phyloP scores from a whole-genome alignment of 139 green algal genomes.

The Chlamydomonas sphaeroides region DNA sequence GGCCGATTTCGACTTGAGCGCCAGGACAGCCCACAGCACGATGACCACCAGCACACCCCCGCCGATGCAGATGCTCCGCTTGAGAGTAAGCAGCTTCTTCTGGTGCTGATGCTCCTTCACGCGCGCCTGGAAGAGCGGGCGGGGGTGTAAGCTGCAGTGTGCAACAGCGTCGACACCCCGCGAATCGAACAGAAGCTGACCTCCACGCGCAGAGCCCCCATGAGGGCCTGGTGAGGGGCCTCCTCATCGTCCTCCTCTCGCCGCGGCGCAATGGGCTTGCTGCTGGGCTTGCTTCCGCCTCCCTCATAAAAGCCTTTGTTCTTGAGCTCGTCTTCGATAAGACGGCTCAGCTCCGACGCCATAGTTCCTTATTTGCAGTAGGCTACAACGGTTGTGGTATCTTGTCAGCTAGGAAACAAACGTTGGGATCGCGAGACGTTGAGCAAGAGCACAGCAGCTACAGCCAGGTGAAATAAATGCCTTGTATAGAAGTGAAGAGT shows the following conservation, averaged over 20 bases:
- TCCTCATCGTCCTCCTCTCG: slow-evolving; percentile 48
- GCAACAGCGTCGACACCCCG: no score
- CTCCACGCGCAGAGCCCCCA: slow-evolving; percentile 58
- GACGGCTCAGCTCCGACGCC: slow-evolving; percentile 13
- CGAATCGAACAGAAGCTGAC: slow-evolving; percentile 36
- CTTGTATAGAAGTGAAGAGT: no score
- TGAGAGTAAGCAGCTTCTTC: slow-evolving; percentile 57
- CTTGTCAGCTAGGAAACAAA: no score
- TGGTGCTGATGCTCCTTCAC: slow-evolving; percentile 59
- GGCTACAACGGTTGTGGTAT: no score
- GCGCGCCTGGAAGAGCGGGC: no score
- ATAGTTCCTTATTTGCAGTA: no score
- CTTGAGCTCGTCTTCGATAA: slow-evolving; percentile 42
- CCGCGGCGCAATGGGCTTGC: neutral
- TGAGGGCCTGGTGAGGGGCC: slow-evolving; percentile 49
- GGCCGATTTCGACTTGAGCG: slow-evolving; percentile 14
- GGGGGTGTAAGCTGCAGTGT: no score
- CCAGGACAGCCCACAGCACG: slow-evolving; percentile 45
- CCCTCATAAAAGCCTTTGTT: slow-evolving; percentile 47
- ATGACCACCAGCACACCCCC: slow-evolving; percentile 59
- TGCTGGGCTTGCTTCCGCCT: neutral
- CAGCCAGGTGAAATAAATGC: no score
- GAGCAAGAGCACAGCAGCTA: no score
- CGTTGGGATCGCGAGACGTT: no score
- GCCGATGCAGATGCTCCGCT: slow-evolving; percentile 61